Conservation (phyloP, 495 filamentous ascomycete genomes). For the Penicillium taxi region DNA sequence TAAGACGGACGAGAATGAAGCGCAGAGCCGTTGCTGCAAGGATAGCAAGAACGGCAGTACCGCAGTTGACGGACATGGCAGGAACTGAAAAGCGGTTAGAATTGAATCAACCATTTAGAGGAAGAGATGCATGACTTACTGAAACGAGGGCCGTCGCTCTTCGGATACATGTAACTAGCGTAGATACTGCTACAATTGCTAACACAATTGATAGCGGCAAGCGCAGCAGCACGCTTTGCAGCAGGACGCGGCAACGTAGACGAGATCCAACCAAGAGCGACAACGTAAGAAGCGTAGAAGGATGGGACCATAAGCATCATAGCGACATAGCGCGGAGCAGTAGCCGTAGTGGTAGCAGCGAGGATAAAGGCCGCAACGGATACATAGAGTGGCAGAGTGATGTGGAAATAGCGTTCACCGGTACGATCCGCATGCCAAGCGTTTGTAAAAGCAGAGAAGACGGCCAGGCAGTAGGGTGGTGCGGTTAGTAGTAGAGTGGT, state of each 20-base stretch:
- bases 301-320: conserved; percentile 75
- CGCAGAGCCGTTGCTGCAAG: conserved; percentile 55
- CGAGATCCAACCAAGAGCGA: conserved; percentile 69
- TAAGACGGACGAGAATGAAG: conserved; percentile 58
- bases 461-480: conserved; percentile 64
- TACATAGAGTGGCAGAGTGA: conserved; percentile 59
- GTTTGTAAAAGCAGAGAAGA: conserved; percentile 64
- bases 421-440: conserved; percentile 73
- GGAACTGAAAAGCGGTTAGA: conserved; percentile 32
- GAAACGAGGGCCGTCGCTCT: conserved; percentile 29
- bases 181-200: conserved; percentile 66
- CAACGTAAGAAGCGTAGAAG: conserved; percentile 54
- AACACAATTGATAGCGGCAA: conserved; percentile 76
- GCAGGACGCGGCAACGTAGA: conserved; percentile 77
- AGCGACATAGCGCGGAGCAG: conserved; percentile 63
- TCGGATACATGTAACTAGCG: conserved; percentile 65
- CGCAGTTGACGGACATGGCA: conserved; percentile 70
- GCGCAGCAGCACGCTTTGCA: conserved; percentile 71
- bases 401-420: conserved; percentile 72
- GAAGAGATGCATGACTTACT: conserved; percentile 19
- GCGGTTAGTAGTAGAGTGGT: conserved; percentile 67
- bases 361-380: conserved; percentile 69
- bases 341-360: conserved; percentile 55
- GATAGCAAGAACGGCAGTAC: conserved; percentile 58
- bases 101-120: neutral